Conservation (phyloP, 2,329 filamentous ascomycete species). For the Hawksworthiomyces lignivorus region DNA sequence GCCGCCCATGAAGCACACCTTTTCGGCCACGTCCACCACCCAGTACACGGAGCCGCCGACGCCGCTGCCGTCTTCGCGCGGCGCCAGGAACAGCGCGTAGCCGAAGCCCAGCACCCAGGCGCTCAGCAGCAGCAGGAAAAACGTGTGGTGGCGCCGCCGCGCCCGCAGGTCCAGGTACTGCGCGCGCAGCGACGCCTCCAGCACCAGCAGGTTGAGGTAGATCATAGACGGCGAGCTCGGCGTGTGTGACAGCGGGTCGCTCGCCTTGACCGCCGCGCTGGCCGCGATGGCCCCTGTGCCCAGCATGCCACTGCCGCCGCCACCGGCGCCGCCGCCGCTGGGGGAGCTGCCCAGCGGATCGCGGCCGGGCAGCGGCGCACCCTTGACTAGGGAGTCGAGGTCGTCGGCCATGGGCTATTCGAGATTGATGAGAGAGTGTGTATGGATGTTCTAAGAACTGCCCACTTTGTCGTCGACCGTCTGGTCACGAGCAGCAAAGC, state of each 20-base stretch:
- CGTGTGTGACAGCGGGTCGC: constrained; percentile 69
- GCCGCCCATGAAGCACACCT: constrained; percentile 85
- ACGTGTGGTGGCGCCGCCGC: constrained; percentile 82
- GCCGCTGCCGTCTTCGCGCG: constrained; percentile 86
- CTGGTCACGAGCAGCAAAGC: no score
- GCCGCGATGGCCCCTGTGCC: constrained; percentile 27
- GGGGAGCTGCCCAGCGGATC: constrained; percentile 8
- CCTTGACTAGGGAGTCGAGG: constrained; percentile 88
- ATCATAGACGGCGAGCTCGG: constrained; percentile 94
- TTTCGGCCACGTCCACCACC: constrained; percentile 85
- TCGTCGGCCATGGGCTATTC: constrained; percentile 49
- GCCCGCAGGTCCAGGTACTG: constrained; percentile 89
- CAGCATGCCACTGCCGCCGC: constrained; percentile 8
- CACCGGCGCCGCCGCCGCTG: background rate
- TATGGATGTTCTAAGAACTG: no score
- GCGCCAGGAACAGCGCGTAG: constrained; percentile 88
- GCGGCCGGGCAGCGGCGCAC: constrained; percentile 60
- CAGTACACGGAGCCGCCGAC: constrained; percentile 94
- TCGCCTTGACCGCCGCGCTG: constrained; percentile 36
- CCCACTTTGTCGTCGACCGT: no score
- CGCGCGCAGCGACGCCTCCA: constrained; percentile 86
- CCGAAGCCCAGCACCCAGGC: constrained; percentile 79
- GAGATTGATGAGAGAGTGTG: no score
- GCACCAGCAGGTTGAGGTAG: constrained; percentile 94
- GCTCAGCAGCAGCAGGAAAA: constrained; percentile 74